Conservation (phyloP, 371 early-diverging fungal species). For the Mucor irregularis region DNA sequence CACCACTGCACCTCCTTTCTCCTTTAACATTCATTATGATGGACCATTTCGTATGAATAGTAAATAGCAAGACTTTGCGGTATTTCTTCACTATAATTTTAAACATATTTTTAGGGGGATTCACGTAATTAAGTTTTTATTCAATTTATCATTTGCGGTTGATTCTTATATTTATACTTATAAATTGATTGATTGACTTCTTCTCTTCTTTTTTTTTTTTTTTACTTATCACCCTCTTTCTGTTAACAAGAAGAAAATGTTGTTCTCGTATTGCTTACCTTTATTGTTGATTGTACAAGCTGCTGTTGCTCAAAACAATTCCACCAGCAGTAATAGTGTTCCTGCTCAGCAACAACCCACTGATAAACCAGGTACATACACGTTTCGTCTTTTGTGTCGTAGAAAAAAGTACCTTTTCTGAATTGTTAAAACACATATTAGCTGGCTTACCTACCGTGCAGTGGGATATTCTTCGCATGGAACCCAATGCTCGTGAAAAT, state of each 20-base stretch:
- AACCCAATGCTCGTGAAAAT: slow-evolving; percentile 24
- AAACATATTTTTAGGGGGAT: no score
- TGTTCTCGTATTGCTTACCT: neutral
- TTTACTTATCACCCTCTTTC: neutral
- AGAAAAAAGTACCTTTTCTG: no score
- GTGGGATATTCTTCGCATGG: slow-evolving; percentile 32
- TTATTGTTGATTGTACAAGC: neutral
- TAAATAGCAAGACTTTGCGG: no score
- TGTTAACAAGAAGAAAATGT: neutral
- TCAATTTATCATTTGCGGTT: no score
- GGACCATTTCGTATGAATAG: no score
- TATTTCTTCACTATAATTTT: no score
- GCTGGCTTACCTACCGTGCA: slow-evolving; percentile 22
- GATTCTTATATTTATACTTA: no score
- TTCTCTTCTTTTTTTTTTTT: neutral
- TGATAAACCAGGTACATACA: slow-evolving; percentile 7
- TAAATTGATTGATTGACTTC: neutral
- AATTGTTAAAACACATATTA: neutral
- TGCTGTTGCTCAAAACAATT: neutral
- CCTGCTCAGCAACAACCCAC: neutral
- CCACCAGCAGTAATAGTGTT: neutral
- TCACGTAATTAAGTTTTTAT: no score
- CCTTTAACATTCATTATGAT: no score
- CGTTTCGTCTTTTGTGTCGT: no score
- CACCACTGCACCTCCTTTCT: no score